phyloP scores from a whole-genome alignment of 2,329 filamentous ascomycete genomes.

The Sclerotinia spermophila region DNA sequence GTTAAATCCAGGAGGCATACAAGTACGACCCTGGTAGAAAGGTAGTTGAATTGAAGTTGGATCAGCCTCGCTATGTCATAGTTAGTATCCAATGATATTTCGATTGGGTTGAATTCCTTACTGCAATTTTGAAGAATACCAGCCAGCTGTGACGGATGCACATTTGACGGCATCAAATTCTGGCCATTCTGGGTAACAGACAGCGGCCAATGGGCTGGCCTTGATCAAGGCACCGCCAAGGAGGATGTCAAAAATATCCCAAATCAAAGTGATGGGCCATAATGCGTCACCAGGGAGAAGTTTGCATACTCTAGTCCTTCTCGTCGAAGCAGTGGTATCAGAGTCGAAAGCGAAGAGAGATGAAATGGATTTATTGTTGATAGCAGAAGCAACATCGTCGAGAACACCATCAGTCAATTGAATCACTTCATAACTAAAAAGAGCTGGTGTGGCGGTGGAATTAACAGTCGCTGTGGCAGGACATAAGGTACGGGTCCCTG shows the following conservation, averaged over 20 bases:
- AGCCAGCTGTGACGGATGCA: conserved; percentile 31
- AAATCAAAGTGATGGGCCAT: conserved; percentile 48
- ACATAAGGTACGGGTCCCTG: not conserved
- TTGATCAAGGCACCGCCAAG: conserved; percentile 43
- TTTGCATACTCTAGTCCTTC: conserved; percentile 25
- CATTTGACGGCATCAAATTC: conserved; percentile 39
- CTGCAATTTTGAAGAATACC: conserved; percentile 40
- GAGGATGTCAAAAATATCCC: conserved; percentile 46
- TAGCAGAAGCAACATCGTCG: conserved; percentile 20
- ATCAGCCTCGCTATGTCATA: conserved; percentile 39
- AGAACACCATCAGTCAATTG: conserved; percentile 28
- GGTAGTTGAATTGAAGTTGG: conserved; percentile 46
- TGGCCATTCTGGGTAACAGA: conserved; percentile 41
- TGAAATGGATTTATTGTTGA: conserved; percentile 18
- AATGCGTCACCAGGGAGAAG: conserved; percentile 28
- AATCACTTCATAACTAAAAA: conserved; percentile 21
- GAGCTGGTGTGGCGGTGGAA: not conserved
- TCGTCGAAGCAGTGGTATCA: not conserved
- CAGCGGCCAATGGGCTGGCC: conserved; percentile 43
- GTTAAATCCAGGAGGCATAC: conserved; percentile 30
- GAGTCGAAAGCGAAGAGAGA: conserved; percentile 20
- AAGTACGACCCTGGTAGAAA: conserved; percentile 44
- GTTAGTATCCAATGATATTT: conserved; percentile 21
- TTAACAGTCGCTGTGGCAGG: not conserved
- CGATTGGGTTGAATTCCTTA: conserved; percentile 19